These are phyloP conservation scores for Nemophila menziesii DNA, from an alignment of 257 asterid species.

Conservation along the genomic window DNA sequence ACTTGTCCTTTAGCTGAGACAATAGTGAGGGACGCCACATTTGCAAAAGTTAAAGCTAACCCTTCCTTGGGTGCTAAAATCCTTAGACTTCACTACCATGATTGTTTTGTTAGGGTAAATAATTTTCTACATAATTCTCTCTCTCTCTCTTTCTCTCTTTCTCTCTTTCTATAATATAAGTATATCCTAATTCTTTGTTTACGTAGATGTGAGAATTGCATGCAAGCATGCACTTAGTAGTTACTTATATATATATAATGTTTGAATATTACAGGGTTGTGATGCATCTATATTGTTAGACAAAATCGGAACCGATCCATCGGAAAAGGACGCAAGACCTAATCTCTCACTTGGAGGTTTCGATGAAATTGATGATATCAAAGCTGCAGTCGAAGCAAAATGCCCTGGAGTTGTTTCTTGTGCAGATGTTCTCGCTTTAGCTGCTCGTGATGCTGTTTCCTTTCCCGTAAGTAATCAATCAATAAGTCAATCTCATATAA, in stretches of 20 bases:
- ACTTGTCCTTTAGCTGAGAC: constrained; percentile 35
- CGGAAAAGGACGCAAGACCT: constrained; percentile 20
- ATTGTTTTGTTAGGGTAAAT: constrained; percentile 61
- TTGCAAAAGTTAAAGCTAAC: constrained; percentile 18
- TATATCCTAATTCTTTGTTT: too few species aligned
- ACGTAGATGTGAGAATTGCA: too few species aligned
- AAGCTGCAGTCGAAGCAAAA: constrained; percentile 14
- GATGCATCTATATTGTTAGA: constrained; percentile 27
- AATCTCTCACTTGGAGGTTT: constrained; percentile 15
- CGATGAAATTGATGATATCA: constrained; percentile 25
- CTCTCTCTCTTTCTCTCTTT: too few species aligned
- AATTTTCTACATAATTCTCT: too few species aligned
- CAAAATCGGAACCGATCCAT: constrained; percentile 1
- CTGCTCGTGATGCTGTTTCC: constrained; percentile 23
- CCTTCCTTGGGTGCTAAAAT: constrained; percentile 51
- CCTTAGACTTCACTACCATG: constrained; percentile 70
- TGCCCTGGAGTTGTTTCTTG: constrained; percentile 21
- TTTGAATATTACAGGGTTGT: constrained; percentile 24
- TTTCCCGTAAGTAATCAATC: constrained; percentile 1
- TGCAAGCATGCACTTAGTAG: too few species aligned
- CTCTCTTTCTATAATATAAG: too few species aligned
- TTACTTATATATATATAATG: too few species aligned
- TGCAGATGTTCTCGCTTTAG: constrained; percentile 24
- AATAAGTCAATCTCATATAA: too few species aligned
- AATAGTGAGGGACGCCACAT: constrained; percentile 31